Base-by-base conservation (phyloP, 2,329 filamentous ascomycete species). In the Phialophora chinensis region DNA sequence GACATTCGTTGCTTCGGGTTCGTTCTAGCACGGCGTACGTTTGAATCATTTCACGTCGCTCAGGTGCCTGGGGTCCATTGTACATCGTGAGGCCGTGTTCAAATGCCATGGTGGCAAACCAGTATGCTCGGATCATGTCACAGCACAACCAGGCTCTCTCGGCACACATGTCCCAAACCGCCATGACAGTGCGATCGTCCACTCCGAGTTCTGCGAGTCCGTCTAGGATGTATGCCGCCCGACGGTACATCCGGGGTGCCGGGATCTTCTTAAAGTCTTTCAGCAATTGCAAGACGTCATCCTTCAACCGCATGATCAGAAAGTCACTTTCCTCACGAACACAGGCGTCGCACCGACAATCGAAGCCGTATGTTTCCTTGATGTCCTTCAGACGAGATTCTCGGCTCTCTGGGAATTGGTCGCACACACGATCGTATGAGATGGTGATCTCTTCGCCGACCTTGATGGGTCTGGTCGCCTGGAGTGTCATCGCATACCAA, bases 371-470 rank as follows among this genome's bases (percentile, higher is more conserved):
- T 7, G n/a, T 2, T 60, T 54, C 1, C 60, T 33, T n/a, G 53
- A 47, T 12, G 69, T 64, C 17, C 65, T 49, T 2, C 64, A 25
- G 47, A 17, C 14, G 20, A 6, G 49, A 50, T 7, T 20, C 31
- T 55, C 35, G 20, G 27, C 25, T 52, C 11, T 25, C 14, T 23
- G 7, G 56, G 10, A 67, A 54, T 14, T 60, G 62, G 0, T 66
- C 38, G 23, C 66, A 58, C 20, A 12, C 27, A n/a, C 38, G 38
- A 4, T 66, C 56, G 58, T 75, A 76, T 0, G 71, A 42, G 44
- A 73, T 62, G 2, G 71, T 74, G 47, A 77, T 70, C 54, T 77
- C 74, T 23, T 72, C 69, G 0, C 74, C 75, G 4, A 47, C 47
- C 8, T 44, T 29, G 52, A 77, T 74, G 11, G 31, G 25, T 25